Percentiles rank a stretch among this genome's conserved stretches.
These are phyloP conservation scores for Mortierella sp. DNA, from an alignment of 371 early-diverging fungal species.

Conservation along the genomic window DNA sequence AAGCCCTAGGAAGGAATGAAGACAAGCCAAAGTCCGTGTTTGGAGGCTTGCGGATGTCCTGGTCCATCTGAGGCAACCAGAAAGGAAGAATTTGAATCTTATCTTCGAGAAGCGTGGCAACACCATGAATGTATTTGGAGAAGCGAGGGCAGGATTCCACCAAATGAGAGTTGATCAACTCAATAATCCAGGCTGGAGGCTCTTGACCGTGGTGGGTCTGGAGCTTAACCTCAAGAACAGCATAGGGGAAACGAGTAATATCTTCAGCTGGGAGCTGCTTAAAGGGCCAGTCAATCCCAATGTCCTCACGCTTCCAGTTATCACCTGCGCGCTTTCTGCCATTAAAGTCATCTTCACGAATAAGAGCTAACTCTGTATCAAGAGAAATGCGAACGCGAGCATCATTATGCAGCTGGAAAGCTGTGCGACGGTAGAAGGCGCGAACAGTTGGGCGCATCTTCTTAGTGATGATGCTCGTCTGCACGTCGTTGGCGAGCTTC, in stretches of 20 bases:
- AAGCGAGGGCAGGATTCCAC: slow-evolving; percentile 98
- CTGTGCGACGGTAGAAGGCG: slow-evolving; percentile 97
- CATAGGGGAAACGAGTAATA: slow-evolving; percentile 95
- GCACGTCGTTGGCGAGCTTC: slow-evolving; percentile 89
- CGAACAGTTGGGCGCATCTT: slow-evolving; percentile 86
- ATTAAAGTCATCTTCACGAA: slow-evolving; percentile 93
- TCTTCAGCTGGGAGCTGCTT: slow-evolving; percentile 82
- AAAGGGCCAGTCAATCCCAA: slow-evolving; percentile 92
- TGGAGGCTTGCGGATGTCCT: slow-evolving; percentile 86
- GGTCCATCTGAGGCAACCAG: slow-evolving; percentile 97
- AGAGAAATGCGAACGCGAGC: slow-evolving; percentile 94
- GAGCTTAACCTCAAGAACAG: slow-evolving; percentile 97
- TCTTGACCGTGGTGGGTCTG: slow-evolving; percentile 87
- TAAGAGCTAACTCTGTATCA: slow-evolving; percentile 98
- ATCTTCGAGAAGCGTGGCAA: slow-evolving; percentile 88
- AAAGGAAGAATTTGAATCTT: slow-evolving; percentile 95
- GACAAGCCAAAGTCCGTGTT: slow-evolving; percentile 66
- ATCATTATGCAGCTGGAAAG: slow-evolving; percentile 98
- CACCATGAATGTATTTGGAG: slow-evolving; percentile 98
- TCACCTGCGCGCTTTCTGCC: slow-evolving; percentile 73
- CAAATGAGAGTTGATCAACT: slow-evolving; percentile 88
- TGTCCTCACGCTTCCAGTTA: slow-evolving; percentile 94
- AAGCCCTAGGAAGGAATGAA: slow-evolving; percentile 61
- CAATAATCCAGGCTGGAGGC: slow-evolving; percentile 94
- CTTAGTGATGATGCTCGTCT: slow-evolving; percentile 79